Evolutionary conservation across 768 basidiomycete genomes (phyloP).

Genomic region (Termitomyces bulborhizus): DNA sequence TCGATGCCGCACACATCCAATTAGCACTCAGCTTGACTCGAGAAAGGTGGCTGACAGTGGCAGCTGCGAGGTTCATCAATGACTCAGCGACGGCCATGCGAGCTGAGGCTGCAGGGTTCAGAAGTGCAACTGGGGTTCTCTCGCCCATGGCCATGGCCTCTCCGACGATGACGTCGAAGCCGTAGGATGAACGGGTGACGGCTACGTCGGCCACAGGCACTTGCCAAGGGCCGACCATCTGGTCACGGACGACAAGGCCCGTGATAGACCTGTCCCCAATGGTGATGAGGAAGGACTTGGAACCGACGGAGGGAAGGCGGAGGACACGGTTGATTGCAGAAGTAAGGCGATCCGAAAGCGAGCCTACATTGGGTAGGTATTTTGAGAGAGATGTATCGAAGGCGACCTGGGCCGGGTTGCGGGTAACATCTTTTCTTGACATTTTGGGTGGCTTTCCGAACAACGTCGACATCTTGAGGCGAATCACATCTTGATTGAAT

Average conservation of each 20-base stretch:
- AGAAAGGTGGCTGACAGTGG: constrained; percentile 61
- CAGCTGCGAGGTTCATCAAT: constrained; percentile 85
- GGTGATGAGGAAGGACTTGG: constrained; percentile 97
- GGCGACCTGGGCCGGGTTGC: constrained; percentile 26
- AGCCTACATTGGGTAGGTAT: constrained; percentile 48
- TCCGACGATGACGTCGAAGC: constrained; percentile 76
- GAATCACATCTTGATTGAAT: constrained; percentile 72
- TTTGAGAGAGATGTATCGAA: constrained; percentile 71
- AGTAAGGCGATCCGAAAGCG: constrained; percentile 43
- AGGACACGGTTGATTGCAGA: constrained; percentile 78
- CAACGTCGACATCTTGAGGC: constrained; percentile 88
- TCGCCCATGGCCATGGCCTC: constrained; percentile 99
- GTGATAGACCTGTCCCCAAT: constrained; percentile 95
- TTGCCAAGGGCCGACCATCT: constrained; percentile 99
- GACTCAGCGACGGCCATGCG: constrained; percentile 96
- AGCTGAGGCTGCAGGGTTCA: constrained; percentile 85
- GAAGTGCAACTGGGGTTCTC: constrained; percentile 86
- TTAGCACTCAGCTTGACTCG: constrained; percentile 95
- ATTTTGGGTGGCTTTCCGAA: constrained; percentile 96
- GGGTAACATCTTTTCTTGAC: constrained; percentile 62
- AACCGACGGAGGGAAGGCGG: constrained; percentile 86
- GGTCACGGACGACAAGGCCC: constrained; percentile 91
- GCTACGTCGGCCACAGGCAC: constrained; percentile 97
- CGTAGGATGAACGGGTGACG: constrained; percentile 91
- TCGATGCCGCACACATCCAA: constrained; percentile 97